A percentile compares a stretch with the other conserved stretches of the same genome.
phyloP scores from a whole-genome alignment of 2,329 filamentous ascomycete species.

The Xylariaceae sp. region DNA sequence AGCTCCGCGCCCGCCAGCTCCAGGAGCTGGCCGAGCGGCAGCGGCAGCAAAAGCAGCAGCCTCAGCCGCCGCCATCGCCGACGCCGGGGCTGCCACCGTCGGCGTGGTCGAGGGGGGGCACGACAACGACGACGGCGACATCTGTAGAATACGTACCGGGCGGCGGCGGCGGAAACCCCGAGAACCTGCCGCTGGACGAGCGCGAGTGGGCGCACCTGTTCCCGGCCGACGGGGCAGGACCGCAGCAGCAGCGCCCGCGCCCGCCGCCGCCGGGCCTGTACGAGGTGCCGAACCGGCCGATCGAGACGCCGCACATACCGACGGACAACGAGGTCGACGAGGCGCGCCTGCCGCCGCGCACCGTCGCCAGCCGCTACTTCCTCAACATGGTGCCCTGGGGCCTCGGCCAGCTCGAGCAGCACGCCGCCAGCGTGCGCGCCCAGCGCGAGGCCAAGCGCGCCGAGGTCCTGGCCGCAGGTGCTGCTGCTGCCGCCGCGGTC shows the following conservation, averaged over 20 bases:
- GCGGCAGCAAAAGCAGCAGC: not conserved
- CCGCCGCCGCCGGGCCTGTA: constrained; percentile 3
- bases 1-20: not conserved
- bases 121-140: not conserved
- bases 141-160: not conserved
- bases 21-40: no score
- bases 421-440: not conserved
- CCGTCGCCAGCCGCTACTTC: constrained; percentile 11
- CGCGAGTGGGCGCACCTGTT: no score
- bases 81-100: not conserved
- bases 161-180: not conserved
- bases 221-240: not conserved
- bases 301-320: constrained; percentile 9
- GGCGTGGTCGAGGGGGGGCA: not conserved
- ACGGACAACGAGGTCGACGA: constrained; percentile 1
- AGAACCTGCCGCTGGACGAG: not conserved
- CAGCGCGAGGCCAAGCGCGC: not conserved
- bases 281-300: constrained; percentile 3
- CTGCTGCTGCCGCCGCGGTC: no score
- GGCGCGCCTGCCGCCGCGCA: constrained; percentile 13
- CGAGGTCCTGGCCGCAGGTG: not conserved
- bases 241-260: not conserved
- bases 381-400: constrained; percentile 8
- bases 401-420: not conserved
- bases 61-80: not conserved